Evolutionary conservation across 345 rosid species (phyloP).

Genomic region (Draba incana): DNA sequence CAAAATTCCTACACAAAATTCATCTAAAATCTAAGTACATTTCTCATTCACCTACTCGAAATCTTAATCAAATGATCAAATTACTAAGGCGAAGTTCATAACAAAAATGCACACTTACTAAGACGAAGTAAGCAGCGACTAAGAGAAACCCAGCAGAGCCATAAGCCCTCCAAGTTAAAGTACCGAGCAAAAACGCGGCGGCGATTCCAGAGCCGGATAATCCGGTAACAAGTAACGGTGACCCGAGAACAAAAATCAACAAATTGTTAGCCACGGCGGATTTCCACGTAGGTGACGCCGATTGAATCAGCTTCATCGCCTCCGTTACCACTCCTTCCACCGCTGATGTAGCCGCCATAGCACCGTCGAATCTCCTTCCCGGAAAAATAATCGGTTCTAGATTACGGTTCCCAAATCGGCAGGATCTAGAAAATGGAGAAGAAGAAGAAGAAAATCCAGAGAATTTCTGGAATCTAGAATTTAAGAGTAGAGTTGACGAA

Average conservation of each 20-base stretch:
- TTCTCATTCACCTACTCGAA: slow-evolving; percentile 3
- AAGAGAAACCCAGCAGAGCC: slow-evolving; percentile 84
- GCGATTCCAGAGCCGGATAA: slow-evolving; percentile 75
- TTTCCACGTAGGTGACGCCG: slow-evolving; percentile 76
- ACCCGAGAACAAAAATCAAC: slow-evolving; percentile 69
- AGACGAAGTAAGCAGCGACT: slow-evolving; percentile 75
- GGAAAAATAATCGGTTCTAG: slow-evolving; percentile 27
- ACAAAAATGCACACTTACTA: slow-evolving; percentile 52
- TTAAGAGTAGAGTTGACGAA: slow-evolving; percentile 44
- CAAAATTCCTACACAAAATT: not conserved
- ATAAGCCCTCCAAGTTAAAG: slow-evolving; percentile 96
- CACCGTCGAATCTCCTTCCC: slow-evolving; percentile 37
- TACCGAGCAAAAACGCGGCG: slow-evolving; percentile 87
- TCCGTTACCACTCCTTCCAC: slow-evolving; percentile 52
- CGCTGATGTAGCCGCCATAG: slow-evolving; percentile 42
- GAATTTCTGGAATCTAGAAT: slow-evolving; percentile 24
- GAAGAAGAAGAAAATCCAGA: slow-evolving; percentile 21
- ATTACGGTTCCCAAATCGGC: slow-evolving; percentile 16
- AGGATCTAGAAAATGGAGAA: slow-evolving; percentile 32
- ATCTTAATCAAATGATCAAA: not conserved
- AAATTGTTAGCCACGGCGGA: slow-evolving; percentile 80
- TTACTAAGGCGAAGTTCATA: not conserved
- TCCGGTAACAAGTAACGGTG: slow-evolving; percentile 79
- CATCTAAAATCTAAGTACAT: slow-evolving; percentile 4
- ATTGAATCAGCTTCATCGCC: slow-evolving; percentile 57